Evolutionary conservation across 169 alveolate genomes (phyloP).

Genomic region (Cryptosporidium viatorum): DNA sequence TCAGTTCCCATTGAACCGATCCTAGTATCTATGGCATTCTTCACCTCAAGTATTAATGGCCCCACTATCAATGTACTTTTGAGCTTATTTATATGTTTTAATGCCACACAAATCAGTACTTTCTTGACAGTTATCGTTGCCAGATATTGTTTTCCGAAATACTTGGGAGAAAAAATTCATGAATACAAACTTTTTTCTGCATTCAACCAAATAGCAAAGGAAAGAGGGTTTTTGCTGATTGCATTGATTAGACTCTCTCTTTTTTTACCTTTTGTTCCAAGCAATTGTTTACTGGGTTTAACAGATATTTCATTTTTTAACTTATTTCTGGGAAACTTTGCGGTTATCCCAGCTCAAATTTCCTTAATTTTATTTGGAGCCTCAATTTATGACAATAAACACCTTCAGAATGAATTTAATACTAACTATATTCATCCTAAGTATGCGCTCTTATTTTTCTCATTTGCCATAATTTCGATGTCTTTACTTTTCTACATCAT

Average conservation of each 20-base stretch:
- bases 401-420: background rate
- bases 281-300: constrained; percentile 54
- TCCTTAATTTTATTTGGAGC: constrained; percentile 8
- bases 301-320: constrained; percentile 9
- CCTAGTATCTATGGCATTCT: constrained; percentile 42
- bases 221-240: constrained; percentile 11
- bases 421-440: constrained; percentile 8
- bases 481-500: background rate
- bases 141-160: background rate
- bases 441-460: background rate
- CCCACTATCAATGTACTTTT: background rate
- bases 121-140: constrained; percentile 5
- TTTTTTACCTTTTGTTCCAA: constrained; percentile 24
- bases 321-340: constrained; percentile 47
- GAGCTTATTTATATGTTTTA: constrained; percentile 10
- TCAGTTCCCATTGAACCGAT: constrained; percentile 59
- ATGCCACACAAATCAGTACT: constrained; percentile 30
- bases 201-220: constrained; percentile 4
- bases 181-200: background rate
- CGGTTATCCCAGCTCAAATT: constrained; percentile 16
- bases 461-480: background rate
- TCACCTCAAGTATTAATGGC: constrained; percentile 21
- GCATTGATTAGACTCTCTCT: constrained; percentile 32
- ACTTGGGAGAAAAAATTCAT: background rate
- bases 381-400: constrained; percentile 5